Evolutionary conservation across 2,329 filamentous ascomycete genomes (phyloP).

Genomic region (Cucurbitaria berberidis): DNA sequence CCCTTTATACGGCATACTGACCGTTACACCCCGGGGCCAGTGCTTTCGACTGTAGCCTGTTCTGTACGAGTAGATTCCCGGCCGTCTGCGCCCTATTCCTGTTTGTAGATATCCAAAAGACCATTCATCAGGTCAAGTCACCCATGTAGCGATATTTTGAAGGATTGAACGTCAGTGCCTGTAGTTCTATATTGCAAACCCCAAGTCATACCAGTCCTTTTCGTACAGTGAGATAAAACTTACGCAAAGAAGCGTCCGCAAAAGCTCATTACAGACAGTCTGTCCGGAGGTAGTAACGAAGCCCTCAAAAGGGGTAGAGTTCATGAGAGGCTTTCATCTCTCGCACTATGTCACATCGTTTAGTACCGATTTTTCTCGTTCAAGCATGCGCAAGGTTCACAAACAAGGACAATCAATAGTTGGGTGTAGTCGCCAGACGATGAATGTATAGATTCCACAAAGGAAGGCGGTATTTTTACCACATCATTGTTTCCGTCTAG

Average conservation of each 20-base stretch:
- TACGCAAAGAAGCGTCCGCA: too few species aligned
- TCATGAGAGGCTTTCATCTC: not conserved
- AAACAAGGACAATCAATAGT: not conserved
- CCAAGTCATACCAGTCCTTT: too few species aligned
- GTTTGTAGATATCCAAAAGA: too few species aligned
- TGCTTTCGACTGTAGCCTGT: not conserved
- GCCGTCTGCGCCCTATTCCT: too few species aligned
- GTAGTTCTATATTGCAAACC: not conserved
- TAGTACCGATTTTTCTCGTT: not conserved
- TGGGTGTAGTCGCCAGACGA: not conserved
- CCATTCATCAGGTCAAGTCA: not conserved
- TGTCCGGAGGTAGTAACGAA: too few species aligned
- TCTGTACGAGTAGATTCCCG: not conserved
- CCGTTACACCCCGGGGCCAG: not conserved
- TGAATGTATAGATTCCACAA: constrained; percentile 16
- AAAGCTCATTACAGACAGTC: too few species aligned
- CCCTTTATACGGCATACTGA: not conserved
- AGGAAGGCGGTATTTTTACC: constrained; percentile 30
- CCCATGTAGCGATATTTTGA: not conserved
- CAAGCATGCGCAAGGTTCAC: not conserved
- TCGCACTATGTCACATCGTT: not conserved
- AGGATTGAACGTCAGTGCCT: not conserved
- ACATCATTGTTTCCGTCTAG: constrained; percentile 39
- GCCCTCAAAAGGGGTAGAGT: not conserved
- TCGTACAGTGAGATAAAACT: too few species aligned